phyloP scores from a whole-genome alignment of 1,139 yeast genomes.

The Scheffersomyces parashehatae region DNA sequence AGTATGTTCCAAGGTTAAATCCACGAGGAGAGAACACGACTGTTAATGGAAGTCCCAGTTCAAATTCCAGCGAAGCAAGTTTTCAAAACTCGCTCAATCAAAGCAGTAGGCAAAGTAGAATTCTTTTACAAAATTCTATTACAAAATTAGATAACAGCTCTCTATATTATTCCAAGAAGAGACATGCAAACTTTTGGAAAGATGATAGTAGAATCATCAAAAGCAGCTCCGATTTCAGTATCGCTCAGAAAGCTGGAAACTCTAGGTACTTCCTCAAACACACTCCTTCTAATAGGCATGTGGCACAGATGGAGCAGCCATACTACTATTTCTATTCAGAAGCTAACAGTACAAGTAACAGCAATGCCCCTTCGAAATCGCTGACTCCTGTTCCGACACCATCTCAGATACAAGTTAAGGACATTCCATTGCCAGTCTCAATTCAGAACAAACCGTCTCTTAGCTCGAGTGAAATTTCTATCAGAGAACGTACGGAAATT shows the following conservation, averaged over 20 bases:
- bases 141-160: neutral
- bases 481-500: neutral
- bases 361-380: neutral
- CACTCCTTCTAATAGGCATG: slow-evolving; percentile 2
- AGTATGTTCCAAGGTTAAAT: too few species aligned
- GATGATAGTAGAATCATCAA: slow-evolving; percentile 9
- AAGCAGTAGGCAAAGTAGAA: too few species aligned
- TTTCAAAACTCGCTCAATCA: too few species aligned
- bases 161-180: slow-evolving; percentile 1
- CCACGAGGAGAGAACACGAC: too few species aligned
- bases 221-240: slow-evolving; percentile 6
- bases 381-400: too few species aligned
- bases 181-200: slow-evolving; percentile 17
- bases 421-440: neutral
- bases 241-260: slow-evolving; percentile 13
- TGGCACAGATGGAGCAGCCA: slow-evolving; percentile 14
- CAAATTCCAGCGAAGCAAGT: too few species aligned
- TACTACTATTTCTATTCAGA: slow-evolving; percentile 12
- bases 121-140: too few species aligned
- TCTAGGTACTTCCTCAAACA: slow-evolving; percentile 13
- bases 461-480: neutral
- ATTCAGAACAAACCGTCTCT: neutral
- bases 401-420: neutral
- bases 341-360: neutral
- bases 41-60: too few species aligned